phyloP scores from a whole-genome alignment of 352 stramenopile species.

The Pythium dissotocum region DNA sequence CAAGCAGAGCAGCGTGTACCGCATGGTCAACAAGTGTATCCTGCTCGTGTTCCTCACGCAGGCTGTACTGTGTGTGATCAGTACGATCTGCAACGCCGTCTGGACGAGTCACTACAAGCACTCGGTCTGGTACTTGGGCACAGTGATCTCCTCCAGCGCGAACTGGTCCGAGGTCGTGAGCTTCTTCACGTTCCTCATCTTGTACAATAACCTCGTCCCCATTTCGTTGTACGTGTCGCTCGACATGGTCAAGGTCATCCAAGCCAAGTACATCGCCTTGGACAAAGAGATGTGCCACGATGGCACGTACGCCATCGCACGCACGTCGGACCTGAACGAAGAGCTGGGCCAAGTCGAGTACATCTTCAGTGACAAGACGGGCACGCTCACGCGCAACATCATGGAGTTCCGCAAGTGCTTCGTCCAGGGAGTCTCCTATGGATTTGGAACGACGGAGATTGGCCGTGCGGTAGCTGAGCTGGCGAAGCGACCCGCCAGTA shows the following conservation, averaged over 20 bases:
- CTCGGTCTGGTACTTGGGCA: slow-evolving; percentile 54
- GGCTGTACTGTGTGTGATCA: slow-evolving; percentile 60
- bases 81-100: slow-evolving; percentile 57
- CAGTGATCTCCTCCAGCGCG: slow-evolving; percentile 14
- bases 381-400: slow-evolving; percentile 97
- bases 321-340: slow-evolving; percentile 91
- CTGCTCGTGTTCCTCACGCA: slow-evolving; percentile 69
- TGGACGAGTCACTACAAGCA: slow-evolving; percentile 45
- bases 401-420: slow-evolving; percentile 96
- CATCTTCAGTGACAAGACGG: slow-evolving; percentile 99
- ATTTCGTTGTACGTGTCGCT: slow-evolving; percentile 97
- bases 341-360: slow-evolving; percentile 96
- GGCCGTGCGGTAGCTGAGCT: slow-evolving; percentile 56
- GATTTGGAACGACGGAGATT: slow-evolving; percentile 82
- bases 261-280: slow-evolving; percentile 67
- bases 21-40: slow-evolving; percentile 74
- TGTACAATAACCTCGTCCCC: slow-evolving; percentile 97
- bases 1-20: slow-evolving; percentile 77
- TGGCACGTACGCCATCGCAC: slow-evolving; percentile 78
- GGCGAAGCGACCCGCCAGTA: slow-evolving; percentile 29
- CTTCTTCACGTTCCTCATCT: slow-evolving; percentile 95
- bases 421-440: slow-evolving; percentile 82
- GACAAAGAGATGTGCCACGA: slow-evolving; percentile 86
- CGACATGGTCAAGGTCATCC: slow-evolving; percentile 91
- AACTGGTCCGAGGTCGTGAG: slow-evolving; percentile 56